These are phyloP conservation scores for Cystobasidiopsis lactophilus DNA, from an alignment of 768 basidiomycete species.

Conservation along the genomic window DNA sequence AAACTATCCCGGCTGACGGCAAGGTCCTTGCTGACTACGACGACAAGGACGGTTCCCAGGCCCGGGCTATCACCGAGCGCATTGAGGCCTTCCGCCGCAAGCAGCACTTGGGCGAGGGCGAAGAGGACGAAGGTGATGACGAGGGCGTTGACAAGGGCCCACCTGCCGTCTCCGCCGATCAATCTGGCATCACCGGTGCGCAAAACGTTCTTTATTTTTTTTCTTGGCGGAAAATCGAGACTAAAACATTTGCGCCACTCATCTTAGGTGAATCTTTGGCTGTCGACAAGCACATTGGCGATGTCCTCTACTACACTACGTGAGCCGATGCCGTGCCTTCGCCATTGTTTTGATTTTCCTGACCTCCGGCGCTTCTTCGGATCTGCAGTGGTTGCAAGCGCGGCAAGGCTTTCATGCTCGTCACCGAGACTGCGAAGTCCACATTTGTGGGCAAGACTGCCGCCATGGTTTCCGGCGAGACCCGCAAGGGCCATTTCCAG, in stretches of 20 bases:
- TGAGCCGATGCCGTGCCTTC: not conserved
- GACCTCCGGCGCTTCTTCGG: not conserved
- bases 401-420: slow-evolving; percentile 27
- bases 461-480: slow-evolving; percentile 26
- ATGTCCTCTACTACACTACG: slow-evolving; percentile 29
- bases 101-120: slow-evolving; percentile 5
- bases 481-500: slow-evolving; percentile 31
- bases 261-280: slow-evolving; percentile 31
- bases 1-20: slow-evolving; percentile 31
- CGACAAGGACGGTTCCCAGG: slow-evolving; percentile 24
- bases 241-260: too few species aligned
- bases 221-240: too few species aligned
- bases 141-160: slow-evolving; percentile 28
- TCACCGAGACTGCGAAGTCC: slow-evolving; percentile 26
- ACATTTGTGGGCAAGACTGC: slow-evolving; percentile 33
- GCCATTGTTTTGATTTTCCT: not conserved
- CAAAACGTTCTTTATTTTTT: not conserved
- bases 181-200: slow-evolving; percentile 18
- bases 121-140: slow-evolving; percentile 22
- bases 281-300: slow-evolving; percentile 31
- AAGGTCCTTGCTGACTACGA: slow-evolving; percentile 29
- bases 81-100: slow-evolving; percentile 9
- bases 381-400: slow-evolving; percentile 22
- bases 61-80: slow-evolving; percentile 22
- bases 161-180: slow-evolving; percentile 29